phyloP scores from a whole-genome alignment of 805 yeast genomes.

The Osmozyma mogii region DNA sequence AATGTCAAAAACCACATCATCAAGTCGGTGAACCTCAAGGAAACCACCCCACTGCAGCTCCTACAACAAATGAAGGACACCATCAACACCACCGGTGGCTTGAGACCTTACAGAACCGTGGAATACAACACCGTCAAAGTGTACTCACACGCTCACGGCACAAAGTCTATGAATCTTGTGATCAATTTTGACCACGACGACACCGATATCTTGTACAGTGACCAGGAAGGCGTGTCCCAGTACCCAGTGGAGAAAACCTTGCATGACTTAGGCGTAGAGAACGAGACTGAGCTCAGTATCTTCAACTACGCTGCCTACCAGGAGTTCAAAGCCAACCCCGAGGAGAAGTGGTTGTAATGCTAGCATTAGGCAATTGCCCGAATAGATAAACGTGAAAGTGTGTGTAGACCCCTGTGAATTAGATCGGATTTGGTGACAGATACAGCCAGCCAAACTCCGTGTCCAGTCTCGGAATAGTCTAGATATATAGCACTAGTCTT shows the following conservation, averaged over 20 bases:
- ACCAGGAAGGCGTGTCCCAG: constrained; percentile 7
- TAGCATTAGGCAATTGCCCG: too few relatives aligned
- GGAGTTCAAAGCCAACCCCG: constrained; percentile 71
- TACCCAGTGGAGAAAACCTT: constrained; percentile 15
- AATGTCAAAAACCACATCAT: constrained; percentile 74
- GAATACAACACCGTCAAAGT: constrained; percentile 70
- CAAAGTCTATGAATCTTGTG: constrained; percentile 87
- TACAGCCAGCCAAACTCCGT: too few relatives aligned
- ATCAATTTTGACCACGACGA: constrained; percentile 79
- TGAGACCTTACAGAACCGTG: constrained; percentile 77
- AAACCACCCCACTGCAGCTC: constrained; percentile 58
- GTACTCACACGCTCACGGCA: constrained; percentile 91
- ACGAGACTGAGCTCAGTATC: constrained; percentile 89
- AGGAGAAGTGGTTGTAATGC: constrained; percentile 94
- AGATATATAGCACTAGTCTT: too few relatives aligned
- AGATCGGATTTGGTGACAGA: too few relatives aligned
- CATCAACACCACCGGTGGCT: constrained; percentile 52
- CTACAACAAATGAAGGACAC: constrained; percentile 41
- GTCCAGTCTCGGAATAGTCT: too few relatives aligned
- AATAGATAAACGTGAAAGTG: too few relatives aligned
- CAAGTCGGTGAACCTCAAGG: constrained; percentile 60
- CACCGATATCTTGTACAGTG: constrained; percentile 49
- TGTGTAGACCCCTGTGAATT: too few relatives aligned
- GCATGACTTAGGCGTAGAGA: constrained; percentile 43
- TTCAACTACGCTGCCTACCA: constrained; percentile 63